Base-by-base conservation (phyloP, 78 protist genomes). In the Chrysochromulina parva region DNA sequence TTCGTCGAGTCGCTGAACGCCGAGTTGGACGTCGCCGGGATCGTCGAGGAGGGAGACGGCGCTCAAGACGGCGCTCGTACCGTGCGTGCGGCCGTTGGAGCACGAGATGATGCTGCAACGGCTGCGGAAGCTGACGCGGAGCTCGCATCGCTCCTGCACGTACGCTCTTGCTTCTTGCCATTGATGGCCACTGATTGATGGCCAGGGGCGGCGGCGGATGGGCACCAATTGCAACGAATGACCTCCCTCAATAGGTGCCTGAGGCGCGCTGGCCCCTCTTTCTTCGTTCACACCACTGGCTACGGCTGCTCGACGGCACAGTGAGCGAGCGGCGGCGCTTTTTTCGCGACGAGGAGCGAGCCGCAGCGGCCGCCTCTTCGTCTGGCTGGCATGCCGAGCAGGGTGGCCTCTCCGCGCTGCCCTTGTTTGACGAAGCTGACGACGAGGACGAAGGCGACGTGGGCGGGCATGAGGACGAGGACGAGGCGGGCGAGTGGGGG, bases 301-400 rank as follows among this genome's bases (percentile, higher is more conserved):
- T 90, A n/a, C 10, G 22, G 14, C 65, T 90, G 82, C 66, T 90
- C 28, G 92, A 90, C 69, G 89, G 57, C 9, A 82, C 92, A 24
- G 52, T 82, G 59, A 47, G 52, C n/a, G 65, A 53, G n/a, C n/a
- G 17, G 16, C 4, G 9, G 66, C 92, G 88, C 54, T 90, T 90
- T 69, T 90, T 59, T n/a, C n/a, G 89, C 17, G 76, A 78, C 58
- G 10, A 60, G 54, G 28, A 57, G 60, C 65, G 85, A 38, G 89
- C 62, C 50, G 14, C 66, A 19, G 88, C 50, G 48, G 60, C 26
- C 22, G 73, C 28, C 60, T 17, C 10, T 10, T 48, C 13, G 67
- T 58, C 20, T 55, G 26, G 76, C 57, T 20, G 28, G 19, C 69
- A 62, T 80, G 54, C 67, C 53, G 90, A 87, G n/a, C 81, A 87